Evolutionary conservation across 192 early-diverging fungal species (phyloP).

Genomic region (Coemansia guatemalensis): DNA sequence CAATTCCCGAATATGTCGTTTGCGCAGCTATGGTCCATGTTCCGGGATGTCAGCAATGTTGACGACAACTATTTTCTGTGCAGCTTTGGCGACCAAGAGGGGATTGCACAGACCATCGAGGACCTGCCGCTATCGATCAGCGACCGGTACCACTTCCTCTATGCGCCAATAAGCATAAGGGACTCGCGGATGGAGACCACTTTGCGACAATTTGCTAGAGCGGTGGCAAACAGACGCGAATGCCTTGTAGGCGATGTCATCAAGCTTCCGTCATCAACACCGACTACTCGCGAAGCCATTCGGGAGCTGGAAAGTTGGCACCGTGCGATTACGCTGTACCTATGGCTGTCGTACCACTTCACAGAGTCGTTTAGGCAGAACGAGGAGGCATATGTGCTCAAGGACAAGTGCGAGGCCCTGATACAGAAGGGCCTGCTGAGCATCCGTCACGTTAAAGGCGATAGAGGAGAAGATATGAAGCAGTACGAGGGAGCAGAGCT

Average conservation of each 20-base stretch:
- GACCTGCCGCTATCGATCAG: conserved; percentile 57
- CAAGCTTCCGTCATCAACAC: conserved; percentile 41
- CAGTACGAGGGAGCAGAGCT: neutral
- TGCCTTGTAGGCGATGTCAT: conserved; percentile 57
- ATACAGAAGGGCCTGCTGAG: conserved; percentile 50
- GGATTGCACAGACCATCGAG: conserved; percentile 65
- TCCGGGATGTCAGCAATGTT: conserved; percentile 68
- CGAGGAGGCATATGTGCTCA: conserved; percentile 54
- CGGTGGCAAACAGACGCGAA: conserved; percentile 28
- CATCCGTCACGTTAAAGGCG: neutral
- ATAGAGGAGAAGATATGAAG: neutral
- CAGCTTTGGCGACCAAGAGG: conserved; percentile 66
- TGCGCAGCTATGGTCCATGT: conserved; percentile 67
- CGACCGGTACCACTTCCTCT: conserved; percentile 71
- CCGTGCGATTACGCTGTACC: conserved; percentile 75
- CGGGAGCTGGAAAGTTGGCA: conserved; percentile 70
- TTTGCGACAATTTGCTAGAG: conserved; percentile 27
- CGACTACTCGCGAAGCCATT: conserved; percentile 40
- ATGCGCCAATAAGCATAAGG: conserved; percentile 60
- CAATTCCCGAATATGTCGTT: conserved; percentile 66
- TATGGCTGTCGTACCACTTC: conserved; percentile 80
- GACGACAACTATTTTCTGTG: conserved; percentile 74
- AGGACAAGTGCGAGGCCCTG: conserved; percentile 50
- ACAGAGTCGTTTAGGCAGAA: conserved; percentile 57
- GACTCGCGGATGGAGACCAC: conserved; percentile 23